A percentile compares a stretch with the other conserved stretches of the same genome.
Conservation (phyloP, 177 flowering plant genomes). For the Vitis hybrid region DNA sequence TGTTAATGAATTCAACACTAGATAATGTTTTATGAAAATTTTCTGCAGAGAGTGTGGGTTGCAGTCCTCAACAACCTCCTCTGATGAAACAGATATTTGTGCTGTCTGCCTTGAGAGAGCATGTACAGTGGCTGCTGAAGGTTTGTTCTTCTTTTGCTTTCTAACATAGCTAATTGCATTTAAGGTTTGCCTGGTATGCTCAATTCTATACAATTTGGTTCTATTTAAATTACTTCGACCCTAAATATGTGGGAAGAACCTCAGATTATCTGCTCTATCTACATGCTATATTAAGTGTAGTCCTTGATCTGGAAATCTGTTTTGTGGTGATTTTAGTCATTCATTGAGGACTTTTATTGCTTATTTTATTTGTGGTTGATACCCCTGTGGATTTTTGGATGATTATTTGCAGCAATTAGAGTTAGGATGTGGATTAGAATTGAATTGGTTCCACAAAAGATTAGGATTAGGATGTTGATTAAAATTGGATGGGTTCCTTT, state of each 20-base stretch:
- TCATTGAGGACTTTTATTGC: too few relatives aligned
- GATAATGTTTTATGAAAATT: not conserved
- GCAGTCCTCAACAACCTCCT: slow-evolving; percentile 47
- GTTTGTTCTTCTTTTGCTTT: slow-evolving; percentile 31
- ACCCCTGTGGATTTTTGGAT: too few relatives aligned
- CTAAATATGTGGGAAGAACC: not conserved
- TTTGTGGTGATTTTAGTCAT: too few relatives aligned
- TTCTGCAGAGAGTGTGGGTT: slow-evolving; percentile 77
- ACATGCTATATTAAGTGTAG: too few relatives aligned
- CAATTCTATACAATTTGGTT: not conserved
- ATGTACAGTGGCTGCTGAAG: slow-evolving; percentile 94
- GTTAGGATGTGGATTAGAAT: too few relatives aligned
- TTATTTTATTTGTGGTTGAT: too few relatives aligned
- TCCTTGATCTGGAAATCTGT: too few relatives aligned
- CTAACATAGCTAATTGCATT: not conserved
- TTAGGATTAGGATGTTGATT: too few relatives aligned
- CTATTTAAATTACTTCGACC: not conserved
- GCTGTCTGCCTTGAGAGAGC: slow-evolving; percentile 95
- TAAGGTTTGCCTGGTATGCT: not conserved
- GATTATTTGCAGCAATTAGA: too few relatives aligned
- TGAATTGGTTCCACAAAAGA: too few relatives aligned
- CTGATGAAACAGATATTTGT: slow-evolving; percentile 83
- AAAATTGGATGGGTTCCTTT: too few relatives aligned
- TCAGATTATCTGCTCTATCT: too few relatives aligned
- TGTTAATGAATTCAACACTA: not conserved